phyloP scores from a whole-genome alignment of 169 alveolate species.

The Pseudocohnilembus persalinus region DNA sequence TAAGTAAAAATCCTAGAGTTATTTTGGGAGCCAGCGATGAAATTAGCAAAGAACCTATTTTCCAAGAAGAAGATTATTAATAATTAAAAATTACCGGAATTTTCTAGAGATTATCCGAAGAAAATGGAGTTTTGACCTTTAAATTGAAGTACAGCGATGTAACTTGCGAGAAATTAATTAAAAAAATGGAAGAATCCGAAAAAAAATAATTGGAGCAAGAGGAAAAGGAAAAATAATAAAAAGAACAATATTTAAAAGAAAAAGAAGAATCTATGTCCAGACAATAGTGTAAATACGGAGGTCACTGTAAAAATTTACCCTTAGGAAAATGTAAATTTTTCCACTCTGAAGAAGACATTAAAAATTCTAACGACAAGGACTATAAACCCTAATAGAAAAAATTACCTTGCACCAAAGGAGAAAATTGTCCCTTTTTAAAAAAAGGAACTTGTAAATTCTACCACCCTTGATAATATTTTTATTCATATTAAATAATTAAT shows the following conservation, averaged over 20 bases:
- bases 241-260: not conserved
- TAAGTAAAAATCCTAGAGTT: not conserved
- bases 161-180: not conserved
- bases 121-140: not conserved
- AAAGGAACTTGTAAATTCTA: not conserved
- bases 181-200: not conserved
- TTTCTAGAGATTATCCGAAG: not conserved
- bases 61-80: not conserved
- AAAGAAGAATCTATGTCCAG: not conserved
- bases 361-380: no score
- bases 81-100: not conserved
- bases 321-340: not conserved
- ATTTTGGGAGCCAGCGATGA: not conserved
- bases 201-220: not conserved
- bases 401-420: not conserved
- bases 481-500: no score
- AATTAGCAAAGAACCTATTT: not conserved
- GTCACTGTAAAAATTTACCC: not conserved
- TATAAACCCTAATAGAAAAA: no score
- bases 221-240: no score
- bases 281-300: not conserved
- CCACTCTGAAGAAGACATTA: not conserved
- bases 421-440: not conserved
- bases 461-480: not conserved
- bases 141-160: not conserved